Evolutionary conservation across 805 yeast genomes (phyloP).

Genomic region (Candida patagonica): DNA sequence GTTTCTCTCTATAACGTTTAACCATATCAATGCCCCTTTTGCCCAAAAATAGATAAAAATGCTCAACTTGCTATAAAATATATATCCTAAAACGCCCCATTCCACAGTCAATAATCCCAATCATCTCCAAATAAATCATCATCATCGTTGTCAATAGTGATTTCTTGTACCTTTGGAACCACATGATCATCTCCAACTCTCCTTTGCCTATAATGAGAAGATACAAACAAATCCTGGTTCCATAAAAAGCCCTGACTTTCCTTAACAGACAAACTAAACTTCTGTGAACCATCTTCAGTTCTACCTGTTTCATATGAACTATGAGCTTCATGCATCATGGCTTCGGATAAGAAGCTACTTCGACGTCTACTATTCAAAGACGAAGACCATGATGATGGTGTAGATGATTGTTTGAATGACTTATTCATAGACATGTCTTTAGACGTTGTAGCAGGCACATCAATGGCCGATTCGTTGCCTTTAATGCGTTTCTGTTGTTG

Average conservation of each 20-base stretch:
- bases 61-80: no score
- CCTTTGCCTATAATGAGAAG: slow-evolving; percentile 14
- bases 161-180: slow-evolving; percentile 17
- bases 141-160: slow-evolving; percentile 14
- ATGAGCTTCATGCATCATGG: slow-evolving; percentile 22
- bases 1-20: no score
- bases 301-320: slow-evolving; percentile 16
- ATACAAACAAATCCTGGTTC: slow-evolving; percentile 24
- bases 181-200: slow-evolving; percentile 8
- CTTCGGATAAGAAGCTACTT: slow-evolving; percentile 18
- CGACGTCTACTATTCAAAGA: slow-evolving; percentile 13
- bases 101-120: no score
- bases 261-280: slow-evolving; percentile 18
- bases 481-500: no score
- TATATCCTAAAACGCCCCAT: no score
- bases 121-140: no score
- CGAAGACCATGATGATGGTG: background rate
- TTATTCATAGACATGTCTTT: no score
- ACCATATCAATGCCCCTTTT: no score
- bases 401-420: no score
- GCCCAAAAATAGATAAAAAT: no score
- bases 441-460: no score
- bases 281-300: slow-evolving; percentile 18
- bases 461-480: no score
- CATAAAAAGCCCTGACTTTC: slow-evolving; percentile 24